Percentiles rank a stretch among this genome's conserved stretches.
Evolutionary conservation across 2,329 filamentous ascomycete species (phyloP).

Genomic region (Fonsecaea pedrosoi): DNA sequence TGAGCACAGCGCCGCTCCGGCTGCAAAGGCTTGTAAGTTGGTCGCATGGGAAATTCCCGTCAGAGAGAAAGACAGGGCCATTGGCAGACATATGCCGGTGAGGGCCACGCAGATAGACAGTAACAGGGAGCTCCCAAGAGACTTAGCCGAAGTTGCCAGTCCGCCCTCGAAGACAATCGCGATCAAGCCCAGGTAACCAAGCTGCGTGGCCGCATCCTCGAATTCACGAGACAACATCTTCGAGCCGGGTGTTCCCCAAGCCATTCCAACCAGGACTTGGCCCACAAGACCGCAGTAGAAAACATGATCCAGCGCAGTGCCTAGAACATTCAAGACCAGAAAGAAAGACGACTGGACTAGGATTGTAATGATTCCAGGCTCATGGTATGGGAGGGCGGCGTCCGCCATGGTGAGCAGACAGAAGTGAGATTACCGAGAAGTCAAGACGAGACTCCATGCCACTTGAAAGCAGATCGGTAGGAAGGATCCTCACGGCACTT

Average conservation of each 20-base stretch:
- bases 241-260: constrained; percentile 71
- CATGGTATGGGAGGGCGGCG: constrained; percentile 60
- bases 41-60: constrained; percentile 58
- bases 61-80: constrained; percentile 70
- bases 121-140: constrained; percentile 65
- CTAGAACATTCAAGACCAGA: constrained; percentile 65
- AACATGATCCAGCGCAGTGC: constrained; percentile 63
- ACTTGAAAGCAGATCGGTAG: neutral
- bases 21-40: constrained; percentile 70
- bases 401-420: constrained; percentile 21
- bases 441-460: constrained; percentile 3
- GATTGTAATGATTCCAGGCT: constrained; percentile 66
- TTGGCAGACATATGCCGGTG: constrained; percentile 69
- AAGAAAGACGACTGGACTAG: constrained; percentile 68
- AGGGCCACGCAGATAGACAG: constrained; percentile 68
- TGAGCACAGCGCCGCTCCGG: constrained; percentile 74
- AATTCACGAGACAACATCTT: constrained; percentile 62
- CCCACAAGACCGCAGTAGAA: constrained; percentile 75
- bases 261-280: constrained; percentile 72
- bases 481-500: neutral
- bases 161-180: constrained; percentile 75
- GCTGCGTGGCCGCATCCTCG: constrained; percentile 65
- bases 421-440: neutral
- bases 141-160: constrained; percentile 60
- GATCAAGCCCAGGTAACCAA: constrained; percentile 77